Evolutionary conservation across 371 early-diverging fungal genomes (phyloP).

Genomic region (Sporodiniella umbellata): DNA sequence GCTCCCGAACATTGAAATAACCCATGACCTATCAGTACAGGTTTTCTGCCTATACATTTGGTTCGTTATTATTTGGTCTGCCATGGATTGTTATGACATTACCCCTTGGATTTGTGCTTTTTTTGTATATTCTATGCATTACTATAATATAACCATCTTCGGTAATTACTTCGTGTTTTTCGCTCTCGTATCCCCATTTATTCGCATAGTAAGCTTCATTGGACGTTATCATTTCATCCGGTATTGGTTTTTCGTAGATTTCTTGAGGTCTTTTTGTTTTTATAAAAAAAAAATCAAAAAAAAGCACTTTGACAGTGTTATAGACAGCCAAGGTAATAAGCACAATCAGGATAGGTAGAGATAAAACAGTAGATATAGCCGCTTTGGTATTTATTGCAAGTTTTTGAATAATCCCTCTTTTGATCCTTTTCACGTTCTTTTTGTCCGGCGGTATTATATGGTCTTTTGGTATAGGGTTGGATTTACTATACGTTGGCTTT

Average conservation of each 20-base stretch:
- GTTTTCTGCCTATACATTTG: constrained; percentile 18
- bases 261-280: constrained; percentile 7
- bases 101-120: constrained; percentile 13
- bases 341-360: constrained; percentile 12
- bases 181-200: constrained; percentile 39
- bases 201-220: constrained; percentile 34
- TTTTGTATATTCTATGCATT: constrained; percentile 34
- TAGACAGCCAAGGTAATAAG: constrained; percentile 4
- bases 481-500: no score
- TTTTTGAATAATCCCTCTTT: background rate
- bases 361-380: constrained; percentile 5
- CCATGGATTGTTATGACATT: no score
- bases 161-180: constrained; percentile 32
- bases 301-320: constrained; percentile 4
- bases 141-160: constrained; percentile 43
- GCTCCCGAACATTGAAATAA: constrained; percentile 61
- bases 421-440: constrained; percentile 2
- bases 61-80: background rate
- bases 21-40: constrained; percentile 57
- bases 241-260: background rate
- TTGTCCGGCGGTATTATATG: background rate
- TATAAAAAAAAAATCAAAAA: background rate
- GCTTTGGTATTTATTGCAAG: background rate
- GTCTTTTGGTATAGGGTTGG: background rate
- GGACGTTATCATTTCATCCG: constrained; percentile 22